phyloP scores from a whole-genome alignment of 2,329 filamentous ascomycete species.

The Monascus ruber region DNA sequence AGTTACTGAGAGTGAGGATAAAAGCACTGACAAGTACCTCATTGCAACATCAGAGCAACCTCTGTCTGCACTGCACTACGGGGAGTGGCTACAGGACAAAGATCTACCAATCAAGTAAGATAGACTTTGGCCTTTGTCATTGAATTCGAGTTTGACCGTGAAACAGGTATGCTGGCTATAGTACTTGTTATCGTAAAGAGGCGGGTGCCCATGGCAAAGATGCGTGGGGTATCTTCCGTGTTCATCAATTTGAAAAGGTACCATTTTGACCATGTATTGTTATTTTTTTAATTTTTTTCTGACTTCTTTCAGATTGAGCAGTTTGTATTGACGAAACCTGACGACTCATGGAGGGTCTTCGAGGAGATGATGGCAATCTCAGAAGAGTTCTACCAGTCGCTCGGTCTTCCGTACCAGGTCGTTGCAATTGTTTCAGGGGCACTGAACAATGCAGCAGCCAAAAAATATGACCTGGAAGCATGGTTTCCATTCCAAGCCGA shows the following conservation, averaged over 20 bases:
- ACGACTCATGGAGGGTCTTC: constrained; percentile 86
- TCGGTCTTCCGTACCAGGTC: constrained; percentile 81
- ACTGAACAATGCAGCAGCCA: constrained; percentile 75
- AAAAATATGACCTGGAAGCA: constrained; percentile 93
- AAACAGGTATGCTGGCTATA: constrained; percentile 65
- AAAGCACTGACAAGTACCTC: constrained; percentile 73
- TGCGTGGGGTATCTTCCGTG: constrained; percentile 95
- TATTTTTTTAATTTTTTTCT: constrained; percentile 2
- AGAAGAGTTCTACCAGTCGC: constrained; percentile 88
- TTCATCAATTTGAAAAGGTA: constrained; percentile 95
- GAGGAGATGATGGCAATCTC: constrained; percentile 85
- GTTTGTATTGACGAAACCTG: constrained; percentile 70
- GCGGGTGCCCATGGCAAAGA: constrained; percentile 85
- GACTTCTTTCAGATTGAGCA: constrained; percentile 51
- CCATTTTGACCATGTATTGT: constrained; percentile 1
- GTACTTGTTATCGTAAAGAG: constrained; percentile 91
- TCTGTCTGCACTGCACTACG: constrained; percentile 80
- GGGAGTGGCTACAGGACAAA: constrained; percentile 79
- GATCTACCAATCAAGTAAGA: constrained; percentile 76
- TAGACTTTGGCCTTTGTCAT: background rate
- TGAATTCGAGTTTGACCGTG: background rate
- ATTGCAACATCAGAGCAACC: constrained; percentile 90
- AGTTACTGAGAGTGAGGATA: constrained; percentile 71
- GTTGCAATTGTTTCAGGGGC: constrained; percentile 94
- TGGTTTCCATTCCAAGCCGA: constrained; percentile 95